A percentile compares a stretch with the other conserved stretches of the same genome.
Evolutionary conservation across 2,329 filamentous ascomycete species (phyloP).

Genomic region (Blumeriella jaapii): DNA sequence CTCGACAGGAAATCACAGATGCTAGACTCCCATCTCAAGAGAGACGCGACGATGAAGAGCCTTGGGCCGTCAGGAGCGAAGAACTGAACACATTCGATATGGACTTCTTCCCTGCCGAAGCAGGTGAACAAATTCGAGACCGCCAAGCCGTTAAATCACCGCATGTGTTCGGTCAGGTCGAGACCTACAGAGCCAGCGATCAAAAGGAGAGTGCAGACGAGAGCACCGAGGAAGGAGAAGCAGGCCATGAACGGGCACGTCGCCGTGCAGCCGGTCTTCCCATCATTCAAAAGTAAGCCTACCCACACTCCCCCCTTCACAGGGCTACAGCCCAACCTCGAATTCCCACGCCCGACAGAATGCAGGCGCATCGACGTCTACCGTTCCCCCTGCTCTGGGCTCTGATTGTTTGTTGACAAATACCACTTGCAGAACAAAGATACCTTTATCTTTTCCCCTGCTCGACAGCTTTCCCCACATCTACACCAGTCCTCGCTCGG

Average conservation of each 20-base stretch:
- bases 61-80: conserved; percentile 21
- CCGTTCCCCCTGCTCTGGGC: conserved; percentile 1
- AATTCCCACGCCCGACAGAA: too few relatives aligned
- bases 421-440: conserved; percentile 28
- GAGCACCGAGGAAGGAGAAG: conserved; percentile 18
- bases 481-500: conserved; percentile 38
- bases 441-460: conserved; percentile 55
- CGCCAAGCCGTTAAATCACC: conserved; percentile 15
- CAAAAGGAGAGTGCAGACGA: conserved; percentile 14
- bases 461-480: conserved; percentile 77
- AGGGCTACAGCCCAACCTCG: too few relatives aligned
- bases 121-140: conserved; percentile 21
- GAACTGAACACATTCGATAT: conserved; percentile 27
- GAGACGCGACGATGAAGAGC: conserved; percentile 23
- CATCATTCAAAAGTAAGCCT: conserved; percentile 25
- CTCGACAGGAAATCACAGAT: conserved; percentile 11
- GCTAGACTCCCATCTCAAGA: conserved; percentile 30
- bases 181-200: conserved; percentile 24
- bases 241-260: conserved; percentile 25
- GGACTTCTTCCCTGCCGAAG: conserved; percentile 26
- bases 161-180: conserved; percentile 30
- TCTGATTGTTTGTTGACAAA: conserved; percentile 13
- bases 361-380: too few relatives aligned
- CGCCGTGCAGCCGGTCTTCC: conserved; percentile 25
- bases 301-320: conserved; percentile 1